These are phyloP conservation scores for Alnus rubra DNA, from an alignment of 306 rosid genomes.

Conservation along the genomic window DNA sequence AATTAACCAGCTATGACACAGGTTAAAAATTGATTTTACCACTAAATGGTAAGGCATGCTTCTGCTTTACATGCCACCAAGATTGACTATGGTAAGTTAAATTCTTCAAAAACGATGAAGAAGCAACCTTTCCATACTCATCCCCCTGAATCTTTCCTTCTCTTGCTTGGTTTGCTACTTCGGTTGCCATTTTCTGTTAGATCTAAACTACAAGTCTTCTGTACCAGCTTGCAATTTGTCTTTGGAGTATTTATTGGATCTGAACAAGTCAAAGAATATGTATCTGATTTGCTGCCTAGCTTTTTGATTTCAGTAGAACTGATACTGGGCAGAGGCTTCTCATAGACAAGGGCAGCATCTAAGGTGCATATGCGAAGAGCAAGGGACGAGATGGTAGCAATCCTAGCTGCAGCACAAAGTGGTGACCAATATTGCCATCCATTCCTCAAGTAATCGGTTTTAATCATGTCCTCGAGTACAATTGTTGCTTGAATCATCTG, in stretches of 20 bases:
- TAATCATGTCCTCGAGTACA: constrained; percentile 86
- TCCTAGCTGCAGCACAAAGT: constrained; percentile 84
- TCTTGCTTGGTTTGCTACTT: not conserved
- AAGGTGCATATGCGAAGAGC: constrained; percentile 86
- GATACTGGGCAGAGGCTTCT: constrained; percentile 56
- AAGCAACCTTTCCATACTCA: not conserved
- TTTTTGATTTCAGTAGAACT: not conserved
- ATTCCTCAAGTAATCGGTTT: constrained; percentile 75
- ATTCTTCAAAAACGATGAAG: not conserved
- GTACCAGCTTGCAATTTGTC: not conserved
- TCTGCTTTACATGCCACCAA: constrained; percentile 8
- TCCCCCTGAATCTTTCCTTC: constrained; percentile 6
- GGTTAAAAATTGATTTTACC: not conserved
- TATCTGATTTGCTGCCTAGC: constrained; percentile 1
- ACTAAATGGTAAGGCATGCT: not conserved
- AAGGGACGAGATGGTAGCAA: constrained; percentile 76
- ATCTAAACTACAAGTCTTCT: not conserved
- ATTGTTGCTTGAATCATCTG: constrained; percentile 94
- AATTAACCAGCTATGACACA: constrained; percentile 1
- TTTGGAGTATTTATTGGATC: not conserved
- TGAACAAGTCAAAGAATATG: not conserved
- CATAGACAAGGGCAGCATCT: constrained; percentile 82
- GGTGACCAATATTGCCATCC: constrained; percentile 99
- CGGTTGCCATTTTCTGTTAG: not conserved
- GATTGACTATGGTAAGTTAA: not conserved